Evolutionary conservation across 805 yeast genomes (phyloP).

Genomic region (Starmera quercuum): DNA sequence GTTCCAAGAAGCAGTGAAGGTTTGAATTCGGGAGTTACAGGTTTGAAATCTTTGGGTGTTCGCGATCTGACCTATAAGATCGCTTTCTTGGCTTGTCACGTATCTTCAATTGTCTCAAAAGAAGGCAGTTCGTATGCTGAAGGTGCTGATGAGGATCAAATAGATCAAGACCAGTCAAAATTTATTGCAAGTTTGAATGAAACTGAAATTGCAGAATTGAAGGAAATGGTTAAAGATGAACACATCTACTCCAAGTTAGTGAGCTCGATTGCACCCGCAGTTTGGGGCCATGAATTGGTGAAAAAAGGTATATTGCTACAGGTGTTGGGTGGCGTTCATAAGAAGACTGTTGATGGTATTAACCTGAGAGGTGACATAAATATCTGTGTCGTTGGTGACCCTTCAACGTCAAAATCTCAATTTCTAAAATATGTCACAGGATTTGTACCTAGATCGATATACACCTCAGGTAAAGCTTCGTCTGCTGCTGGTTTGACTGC

Average conservation of each 20-base stretch:
- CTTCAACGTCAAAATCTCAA: slow-evolving; percentile 95
- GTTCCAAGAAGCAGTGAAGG: slow-evolving; percentile 47
- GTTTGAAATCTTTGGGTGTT: slow-evolving; percentile 77
- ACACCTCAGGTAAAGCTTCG: slow-evolving; percentile 97
- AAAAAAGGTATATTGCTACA: slow-evolving; percentile 89
- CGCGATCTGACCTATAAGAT: slow-evolving; percentile 88
- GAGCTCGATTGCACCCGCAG: slow-evolving; percentile 89
- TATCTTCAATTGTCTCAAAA: slow-evolving; percentile 47
- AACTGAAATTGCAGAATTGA: slow-evolving; percentile 76
- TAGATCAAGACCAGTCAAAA: slow-evolving; percentile 48
- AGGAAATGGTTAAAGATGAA: slow-evolving; percentile 84
- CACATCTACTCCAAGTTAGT: slow-evolving; percentile 81
- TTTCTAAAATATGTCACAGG: slow-evolving; percentile 88
- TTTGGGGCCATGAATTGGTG: slow-evolving; percentile 90
- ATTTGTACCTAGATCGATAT: slow-evolving; percentile 89
- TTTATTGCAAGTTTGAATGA: slow-evolving; percentile 72
- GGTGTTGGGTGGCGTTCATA: slow-evolving; percentile 92
- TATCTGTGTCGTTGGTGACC: slow-evolving; percentile 95
- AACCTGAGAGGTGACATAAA: slow-evolving; percentile 94
- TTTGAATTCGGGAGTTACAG: slow-evolving; percentile 78
- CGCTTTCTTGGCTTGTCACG: slow-evolving; percentile 90
- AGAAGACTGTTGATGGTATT: slow-evolving; percentile 87
- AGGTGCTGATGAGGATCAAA: slow-evolving; percentile 51
- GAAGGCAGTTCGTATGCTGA: slow-evolving; percentile 29
- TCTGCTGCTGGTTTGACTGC: slow-evolving; percentile 99